These are phyloP conservation scores for Exidia glandulosa DNA, from an alignment of 768 basidiomycete species.

Conservation along the genomic window DNA sequence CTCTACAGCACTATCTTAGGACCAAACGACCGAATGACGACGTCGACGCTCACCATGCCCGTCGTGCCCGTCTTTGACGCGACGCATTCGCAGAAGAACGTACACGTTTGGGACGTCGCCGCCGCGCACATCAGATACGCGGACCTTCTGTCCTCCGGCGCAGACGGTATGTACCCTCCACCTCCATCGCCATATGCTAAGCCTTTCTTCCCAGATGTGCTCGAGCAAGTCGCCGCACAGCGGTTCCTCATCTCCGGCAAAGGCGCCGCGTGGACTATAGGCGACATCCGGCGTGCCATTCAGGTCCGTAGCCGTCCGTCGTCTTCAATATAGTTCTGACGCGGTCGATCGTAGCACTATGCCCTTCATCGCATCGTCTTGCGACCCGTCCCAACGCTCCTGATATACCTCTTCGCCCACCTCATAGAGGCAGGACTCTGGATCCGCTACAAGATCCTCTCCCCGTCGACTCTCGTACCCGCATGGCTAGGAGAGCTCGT, in stretches of 20 bases:
- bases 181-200: not conserved
- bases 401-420: slow-evolving; percentile 22
- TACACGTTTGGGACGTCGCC: slow-evolving; percentile 27
- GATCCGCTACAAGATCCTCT: slow-evolving; percentile 19
- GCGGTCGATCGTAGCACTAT: slow-evolving; percentile 16
- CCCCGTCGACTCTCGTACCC: slow-evolving; percentile 15
- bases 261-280: slow-evolving; percentile 21
- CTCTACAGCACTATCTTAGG: slow-evolving; percentile 23
- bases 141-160: slow-evolving; percentile 13
- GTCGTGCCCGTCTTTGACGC: slow-evolving; percentile 22
- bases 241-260: slow-evolving; percentile 25
- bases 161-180: not conserved
- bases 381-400: slow-evolving; percentile 18
- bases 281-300: slow-evolving; percentile 19
- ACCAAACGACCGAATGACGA: slow-evolving; percentile 22
- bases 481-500: slow-evolving; percentile 21
- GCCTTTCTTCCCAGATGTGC: slow-evolving; percentile 5
- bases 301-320: slow-evolving; percentile 14
- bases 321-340: not conserved
- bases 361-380: slow-evolving; percentile 18
- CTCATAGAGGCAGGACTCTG: slow-evolving; percentile 20
- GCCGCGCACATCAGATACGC: slow-evolving; percentile 24
- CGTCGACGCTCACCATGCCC: slow-evolving; percentile 21
- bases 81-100: slow-evolving; percentile 18
- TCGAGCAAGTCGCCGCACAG: slow-evolving; percentile 19